Percentiles rank a stretch among this genome's conserved stretches.
Conservation (phyloP, 495 filamentous ascomycete species). For the Penicillium arizonense region DNA sequence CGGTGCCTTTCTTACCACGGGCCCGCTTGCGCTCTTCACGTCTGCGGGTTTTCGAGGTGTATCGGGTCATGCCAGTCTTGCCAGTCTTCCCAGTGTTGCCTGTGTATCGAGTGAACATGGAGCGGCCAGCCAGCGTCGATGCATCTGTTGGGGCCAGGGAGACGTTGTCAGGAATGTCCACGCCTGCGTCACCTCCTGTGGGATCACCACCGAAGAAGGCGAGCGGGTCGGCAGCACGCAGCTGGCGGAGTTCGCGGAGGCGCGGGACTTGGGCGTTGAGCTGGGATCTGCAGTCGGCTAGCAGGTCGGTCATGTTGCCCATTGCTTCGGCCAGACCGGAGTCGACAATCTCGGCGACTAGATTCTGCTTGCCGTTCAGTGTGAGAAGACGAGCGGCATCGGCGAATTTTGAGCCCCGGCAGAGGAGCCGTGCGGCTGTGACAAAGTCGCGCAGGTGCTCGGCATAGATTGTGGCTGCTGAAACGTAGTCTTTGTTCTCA, state of each 20-base stretch:
- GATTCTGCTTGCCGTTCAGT: conserved; percentile 42
- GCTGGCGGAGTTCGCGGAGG: conserved; percentile 73
- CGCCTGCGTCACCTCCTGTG: conserved; percentile 45
- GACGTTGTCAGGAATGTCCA: conserved; percentile 85
- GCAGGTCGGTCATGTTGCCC: conserved; percentile 76
- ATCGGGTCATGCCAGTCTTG: conserved; percentile 67
- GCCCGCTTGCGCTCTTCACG: conserved; percentile 94
- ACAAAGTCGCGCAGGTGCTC: conserved; percentile 74
- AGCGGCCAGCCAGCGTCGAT: conserved; percentile 66
- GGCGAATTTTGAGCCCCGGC: conserved; percentile 79
- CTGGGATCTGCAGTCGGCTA: conserved; percentile 88
- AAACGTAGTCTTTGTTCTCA: conserved; percentile 77
- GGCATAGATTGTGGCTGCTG: conserved; percentile 75
- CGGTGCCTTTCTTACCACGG: conserved; percentile 88
- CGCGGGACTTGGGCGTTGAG: conserved; percentile 80
- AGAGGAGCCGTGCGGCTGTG: conserved; percentile 65
- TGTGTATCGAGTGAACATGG: conserved; percentile 90
- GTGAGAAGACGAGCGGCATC: conserved; percentile 75
- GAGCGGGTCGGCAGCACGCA: conserved; percentile 78
- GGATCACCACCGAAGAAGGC: conserved; percentile 73
- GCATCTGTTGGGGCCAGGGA: conserved; percentile 84
- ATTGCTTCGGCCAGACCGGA: conserved; percentile 73
- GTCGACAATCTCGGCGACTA: conserved; percentile 65
- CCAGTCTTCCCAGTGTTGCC: conserved; percentile 66
- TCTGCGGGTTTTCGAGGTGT: conserved; percentile 77